Base-by-base conservation (phyloP, 345 rosid species). In the Boechera stricta region DNA sequence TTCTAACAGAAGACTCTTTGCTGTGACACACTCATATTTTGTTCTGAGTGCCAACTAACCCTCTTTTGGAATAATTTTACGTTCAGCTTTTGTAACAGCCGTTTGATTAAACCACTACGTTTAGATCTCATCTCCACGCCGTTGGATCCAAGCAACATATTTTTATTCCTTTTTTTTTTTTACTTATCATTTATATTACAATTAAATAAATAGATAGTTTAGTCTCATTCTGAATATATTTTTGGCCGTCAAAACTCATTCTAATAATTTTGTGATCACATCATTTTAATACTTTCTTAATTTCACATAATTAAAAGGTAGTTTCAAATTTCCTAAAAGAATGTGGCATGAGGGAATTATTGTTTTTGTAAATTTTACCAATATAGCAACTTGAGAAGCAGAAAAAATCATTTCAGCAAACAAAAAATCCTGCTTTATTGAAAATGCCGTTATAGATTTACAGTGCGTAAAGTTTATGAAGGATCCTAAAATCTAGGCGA, bases 21-120 rank as follows among this genome's bases (percentile, higher is more conserved):
- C 90, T 91, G 95, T 90, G 86, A 82, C 89, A 82, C 91, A 89
- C 90, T 82, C 85, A 74, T 80, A 73, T 85, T 79, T 73, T 66
- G 70, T 72, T 85, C 78, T 65, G 81, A 70, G 83, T 83, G 85
- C 84, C 92, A 86, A 86, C 90, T 68, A 85, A 79, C 82, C 81
- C 67, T 80, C 80, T 55, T 82, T 84, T 39, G 12, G 73, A 78
- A 78, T 78, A 29, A 65, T 78, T 72, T 72, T 63, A 3, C 31
- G 15, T 63, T 78, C 77, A 77, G 74, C 69, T 73, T 73, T 79
- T 67, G 32, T 67, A 66, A 42, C 74, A 79, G 58, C 78, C 82
- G 82, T 79, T 52, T 73, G 82, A 79, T 79, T 53, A 44, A 70
- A 33, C 75, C 52, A 64, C 80, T 79, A 78, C 75, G 31, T 80